Evolutionary conservation across 1,284 basidiomycete species (phyloP), one percentile per base, ranked within the genome.

Genomic region (Ustilago xerochloae): DNA sequence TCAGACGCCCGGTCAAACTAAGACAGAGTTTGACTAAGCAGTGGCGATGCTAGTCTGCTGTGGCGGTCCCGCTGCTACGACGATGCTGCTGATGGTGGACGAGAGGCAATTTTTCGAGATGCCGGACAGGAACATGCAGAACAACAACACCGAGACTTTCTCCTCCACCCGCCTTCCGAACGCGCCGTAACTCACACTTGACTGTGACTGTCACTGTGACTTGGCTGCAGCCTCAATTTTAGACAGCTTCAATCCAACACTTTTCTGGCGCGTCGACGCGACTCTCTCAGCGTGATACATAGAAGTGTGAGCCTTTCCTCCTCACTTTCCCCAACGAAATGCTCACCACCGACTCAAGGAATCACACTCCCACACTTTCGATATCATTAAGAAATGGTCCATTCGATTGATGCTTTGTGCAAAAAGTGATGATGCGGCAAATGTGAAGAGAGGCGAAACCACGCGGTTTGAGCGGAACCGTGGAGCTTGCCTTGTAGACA

Each of bases 391-490:
- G 38, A 54, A 32, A 70, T 58, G 54, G 67, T 70, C 62, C 67
- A 65, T 70, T 70, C 67, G 54, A 33, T 55, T 69, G 66, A 69
- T 69, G 66, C 66, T 63, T 68, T 63, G 66, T 69, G 66, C 66
- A 63, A 67, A 57, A 29, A 32, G n/a, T 24, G 13, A 32, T 45
- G 55, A 58, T 63, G 51, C 62, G 62, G 66, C 66, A 63, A 63
- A 63, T 55, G 55, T 57, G 53, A 52, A 45, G 57, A 26, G 38
- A 35, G 22, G 38, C 41, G 26, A 20, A 53, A 22, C n/a, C 22
- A 24, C 20, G 20, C 41, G 43, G 33, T 33, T 33, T 41, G n/a
- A 41, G 41, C 41, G 41, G 0, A 43, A 43, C 22, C 22, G 41
- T 43, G 41, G 41, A 6, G n/a, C 15, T 43, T 26, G 4, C 22